Conservation (phyloP, 257 asterid genomes). For the Plectranthus barbatus region DNA sequence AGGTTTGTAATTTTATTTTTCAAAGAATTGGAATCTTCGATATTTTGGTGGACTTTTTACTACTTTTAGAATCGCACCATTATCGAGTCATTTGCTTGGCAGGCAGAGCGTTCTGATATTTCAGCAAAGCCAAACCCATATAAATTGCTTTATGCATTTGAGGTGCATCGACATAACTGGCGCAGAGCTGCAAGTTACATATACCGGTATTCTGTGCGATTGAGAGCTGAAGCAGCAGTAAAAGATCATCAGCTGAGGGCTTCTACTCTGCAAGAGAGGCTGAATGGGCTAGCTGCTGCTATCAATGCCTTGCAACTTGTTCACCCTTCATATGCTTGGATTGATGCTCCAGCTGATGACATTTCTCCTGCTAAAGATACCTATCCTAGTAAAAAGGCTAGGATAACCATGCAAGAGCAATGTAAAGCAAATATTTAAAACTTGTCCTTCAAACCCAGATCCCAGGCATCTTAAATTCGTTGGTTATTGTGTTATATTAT, state of each 20-base stretch:
- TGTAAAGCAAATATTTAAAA: constrained; percentile 28
- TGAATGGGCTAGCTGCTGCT: constrained; percentile 80
- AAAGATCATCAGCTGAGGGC: constrained; percentile 63
- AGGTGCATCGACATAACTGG: constrained; percentile 90
- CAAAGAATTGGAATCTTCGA: not conserved
- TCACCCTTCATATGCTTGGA: constrained; percentile 94
- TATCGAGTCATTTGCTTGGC: constrained; percentile 20
- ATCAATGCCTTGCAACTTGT: constrained; percentile 91
- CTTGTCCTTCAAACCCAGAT: not conserved
- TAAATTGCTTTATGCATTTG: constrained; percentile 83
- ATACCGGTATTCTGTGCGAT: constrained; percentile 53
- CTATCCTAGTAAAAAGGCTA: constrained; percentile 79
- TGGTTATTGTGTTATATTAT: constrained; percentile 6
- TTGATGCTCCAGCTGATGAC: constrained; percentile 52
- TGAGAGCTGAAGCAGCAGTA: constrained; percentile 54
- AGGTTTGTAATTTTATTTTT: constrained; percentile 42
- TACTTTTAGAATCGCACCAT: constrained; percentile 3
- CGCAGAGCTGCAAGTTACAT: constrained; percentile 85
- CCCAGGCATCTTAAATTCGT: constrained; percentile 3
- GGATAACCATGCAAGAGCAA: constrained; percentile 51
- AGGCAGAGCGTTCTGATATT: constrained; percentile 94
- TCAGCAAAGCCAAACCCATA: constrained; percentile 78
- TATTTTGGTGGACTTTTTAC: not conserved
- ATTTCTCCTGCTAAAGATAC: constrained; percentile 32
- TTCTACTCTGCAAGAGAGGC: constrained; percentile 69